phyloP scores from a whole-genome alignment of 129 eudicot genomes.

The Glebionis coronaria region DNA sequence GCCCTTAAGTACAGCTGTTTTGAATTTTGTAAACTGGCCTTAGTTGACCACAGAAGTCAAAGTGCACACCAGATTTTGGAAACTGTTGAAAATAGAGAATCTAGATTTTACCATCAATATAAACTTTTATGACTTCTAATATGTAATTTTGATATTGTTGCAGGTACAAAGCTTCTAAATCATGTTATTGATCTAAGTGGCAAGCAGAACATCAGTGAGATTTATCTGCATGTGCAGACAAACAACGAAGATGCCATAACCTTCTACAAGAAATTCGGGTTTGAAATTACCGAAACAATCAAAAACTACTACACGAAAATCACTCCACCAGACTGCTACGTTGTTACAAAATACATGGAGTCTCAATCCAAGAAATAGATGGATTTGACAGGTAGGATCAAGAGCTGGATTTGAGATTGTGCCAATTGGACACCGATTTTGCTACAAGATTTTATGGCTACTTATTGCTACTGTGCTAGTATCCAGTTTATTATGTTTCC shows the following conservation, averaged over 20 bases:
- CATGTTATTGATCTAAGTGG: conserved; percentile 76
- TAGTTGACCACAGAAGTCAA: conserved; percentile 2
- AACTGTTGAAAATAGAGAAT: conserved; percentile 15
- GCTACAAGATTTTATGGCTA: conserved; percentile 25
- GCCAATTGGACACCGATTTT: conserved; percentile 32
- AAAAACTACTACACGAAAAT: conserved; percentile 89
- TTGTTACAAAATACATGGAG: conserved; percentile 67
- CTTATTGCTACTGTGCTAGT: conserved; percentile 19
- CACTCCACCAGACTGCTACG: conserved; percentile 94
- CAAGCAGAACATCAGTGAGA: conserved; percentile 85
- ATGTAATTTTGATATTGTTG: conserved; percentile 12
- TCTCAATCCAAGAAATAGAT: conserved; percentile 50
- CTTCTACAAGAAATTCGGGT: conserved; percentile 91
- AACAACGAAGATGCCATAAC: conserved; percentile 92
- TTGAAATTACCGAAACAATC: conserved; percentile 95
- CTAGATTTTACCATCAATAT: not conserved
- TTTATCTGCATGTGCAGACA: conserved; percentile 97
- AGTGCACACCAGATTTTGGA: conserved; percentile 8
- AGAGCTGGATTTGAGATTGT: conserved; percentile 18
- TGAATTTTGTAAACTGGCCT: too few species aligned
- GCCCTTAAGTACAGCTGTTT: too few species aligned
- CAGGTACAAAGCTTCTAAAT: conserved; percentile 81
- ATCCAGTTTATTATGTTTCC: conserved; percentile 21
- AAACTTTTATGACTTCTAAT: not conserved
- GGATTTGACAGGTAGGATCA: conserved; percentile 19